These are phyloP conservation scores for Peronospora destructor DNA, from an alignment of 352 stramenopile species.

Conservation along the genomic window DNA sequence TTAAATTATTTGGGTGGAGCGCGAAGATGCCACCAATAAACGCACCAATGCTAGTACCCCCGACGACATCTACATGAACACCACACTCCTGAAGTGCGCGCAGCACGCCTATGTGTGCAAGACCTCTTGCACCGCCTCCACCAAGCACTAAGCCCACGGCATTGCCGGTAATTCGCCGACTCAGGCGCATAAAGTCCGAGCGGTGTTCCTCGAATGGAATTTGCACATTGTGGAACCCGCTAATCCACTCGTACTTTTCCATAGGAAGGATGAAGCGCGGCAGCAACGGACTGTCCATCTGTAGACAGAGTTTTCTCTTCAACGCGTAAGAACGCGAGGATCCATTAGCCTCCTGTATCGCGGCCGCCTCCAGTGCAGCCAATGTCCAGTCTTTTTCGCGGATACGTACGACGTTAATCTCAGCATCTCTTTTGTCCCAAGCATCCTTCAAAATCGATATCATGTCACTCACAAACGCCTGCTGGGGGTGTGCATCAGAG, in stretches of 20 bases:
- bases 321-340: conserved; percentile 45
- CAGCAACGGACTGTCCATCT: conserved; percentile 51
- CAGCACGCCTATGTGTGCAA: conserved; percentile 92
- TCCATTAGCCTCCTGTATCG: conserved; percentile 36
- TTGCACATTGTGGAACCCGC: conserved; percentile 81
- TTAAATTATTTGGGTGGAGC: conserved; percentile 62
- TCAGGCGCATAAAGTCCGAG: conserved; percentile 79
- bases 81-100: conserved; percentile 88
- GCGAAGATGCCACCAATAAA: conserved; percentile 83
- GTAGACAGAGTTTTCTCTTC: conserved; percentile 52
- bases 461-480: conserved; percentile 69
- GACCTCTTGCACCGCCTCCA: conserved; percentile 87
- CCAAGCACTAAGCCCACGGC: conserved; percentile 91
- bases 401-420: conserved; percentile 75
- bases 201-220: conserved; percentile 66
- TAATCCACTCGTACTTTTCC: conserved; percentile 86
- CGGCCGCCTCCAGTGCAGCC: conserved; percentile 43
- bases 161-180: conserved; percentile 87
- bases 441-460: conserved; percentile 53
- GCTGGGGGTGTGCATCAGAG: conserved; percentile 59
- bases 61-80: conserved; percentile 91
- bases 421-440: conserved; percentile 64
- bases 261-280: conserved; percentile 66
- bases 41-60: conserved; percentile 86
- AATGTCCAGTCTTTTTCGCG: conserved; percentile 72